Evolutionary conservation across 2,329 filamentous ascomycete genomes (phyloP).

Genomic region (Harringtonia aguacate): DNA sequence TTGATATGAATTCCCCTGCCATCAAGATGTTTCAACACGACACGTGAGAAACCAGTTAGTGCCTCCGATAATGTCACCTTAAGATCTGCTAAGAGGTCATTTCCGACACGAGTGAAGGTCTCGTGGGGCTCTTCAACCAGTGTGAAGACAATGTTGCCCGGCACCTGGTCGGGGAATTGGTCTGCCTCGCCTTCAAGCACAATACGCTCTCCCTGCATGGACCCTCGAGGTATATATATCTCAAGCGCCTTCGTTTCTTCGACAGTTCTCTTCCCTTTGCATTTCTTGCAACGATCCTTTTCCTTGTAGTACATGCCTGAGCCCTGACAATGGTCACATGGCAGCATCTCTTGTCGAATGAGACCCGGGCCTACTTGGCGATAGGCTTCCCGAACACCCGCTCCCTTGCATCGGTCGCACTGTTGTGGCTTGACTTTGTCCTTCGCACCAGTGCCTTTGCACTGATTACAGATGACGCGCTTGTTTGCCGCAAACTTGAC

Average conservation of each 20-base stretch:
- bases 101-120: conserved; percentile 69
- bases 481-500: conserved; percentile 95
- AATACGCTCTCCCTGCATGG: conserved; percentile 79
- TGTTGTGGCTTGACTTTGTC: conserved; percentile 77
- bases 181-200: conserved; percentile 89
- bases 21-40: conserved; percentile 86
- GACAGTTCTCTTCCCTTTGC: conserved; percentile 81
- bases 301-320: conserved; percentile 83
- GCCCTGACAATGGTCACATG: conserved; percentile 76
- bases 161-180: conserved; percentile 77
- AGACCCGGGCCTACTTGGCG: conserved; percentile 79
- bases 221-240: conserved; percentile 87
- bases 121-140: conserved; percentile 74
- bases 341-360: conserved; percentile 67
- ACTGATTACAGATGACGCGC: conserved; percentile 77
- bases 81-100: conserved; percentile 74
- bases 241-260: conserved; percentile 91
- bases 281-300: conserved; percentile 98
- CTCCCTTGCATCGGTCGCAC: conserved; percentile 77
- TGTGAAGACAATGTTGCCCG: conserved; percentile 88
- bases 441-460: conserved; percentile 84
- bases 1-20: conserved; percentile 78
- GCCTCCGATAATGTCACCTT: conserved; percentile 75
- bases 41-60: conserved; percentile 77
- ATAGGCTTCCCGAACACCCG: conserved; percentile 65